Percentiles rank a stretch among this genome's conserved stretches.
These are phyloP conservation scores for Eruca vesicaria DNA, from an alignment of 441 rosid species.

Conservation along the genomic window DNA sequence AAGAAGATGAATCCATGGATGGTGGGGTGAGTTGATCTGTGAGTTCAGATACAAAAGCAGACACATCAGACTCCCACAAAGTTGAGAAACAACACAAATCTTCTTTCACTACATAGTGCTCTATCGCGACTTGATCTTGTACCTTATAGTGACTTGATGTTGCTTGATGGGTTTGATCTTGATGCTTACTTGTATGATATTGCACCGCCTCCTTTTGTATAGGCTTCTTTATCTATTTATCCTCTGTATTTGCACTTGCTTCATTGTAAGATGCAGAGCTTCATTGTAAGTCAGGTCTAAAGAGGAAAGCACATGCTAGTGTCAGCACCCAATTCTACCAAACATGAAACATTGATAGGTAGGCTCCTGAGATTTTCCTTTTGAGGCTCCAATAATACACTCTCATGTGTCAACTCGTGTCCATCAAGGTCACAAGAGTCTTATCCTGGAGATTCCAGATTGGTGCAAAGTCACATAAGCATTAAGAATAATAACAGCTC, in stretches of 20 bases:
- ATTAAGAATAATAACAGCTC: conserved; percentile 31
- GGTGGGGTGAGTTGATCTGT: conserved; percentile 14
- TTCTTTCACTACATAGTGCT: conserved; percentile 16
- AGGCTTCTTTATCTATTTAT: conserved; percentile 26
- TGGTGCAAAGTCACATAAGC: conserved; percentile 37
- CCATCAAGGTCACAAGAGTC: conserved; percentile 30
- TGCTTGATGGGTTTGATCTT: conserved; percentile 46
- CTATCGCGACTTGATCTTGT: conserved; percentile 35
- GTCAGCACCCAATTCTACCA: conserved; percentile 35
- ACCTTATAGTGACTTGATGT: conserved; percentile 48
- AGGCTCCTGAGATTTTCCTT: conserved; percentile 26
- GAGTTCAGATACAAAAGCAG: conserved; percentile 34
- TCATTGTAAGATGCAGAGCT: conserved; percentile 19
- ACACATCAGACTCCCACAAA: conserved; percentile 35
- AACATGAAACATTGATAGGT: conserved; percentile 27
- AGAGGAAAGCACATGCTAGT: conserved; percentile 33
- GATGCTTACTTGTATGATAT: conserved; percentile 44
- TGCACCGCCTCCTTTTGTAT: conserved; percentile 49
- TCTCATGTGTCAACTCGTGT: conserved; percentile 30
- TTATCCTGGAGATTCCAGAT: conserved; percentile 32
- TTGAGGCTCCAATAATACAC: conserved; percentile 26
- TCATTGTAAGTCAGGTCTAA: conserved; percentile 23
- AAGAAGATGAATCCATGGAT: background rate
- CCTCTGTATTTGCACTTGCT: conserved; percentile 13
- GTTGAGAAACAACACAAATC: conserved; percentile 19